A percentile compares a stretch with the other conserved stretches of the same genome.
These are phyloP conservation scores for Phialocephala subalpina DNA, from an alignment of 2,329 filamentous ascomycete species.

Conservation along the genomic window DNA sequence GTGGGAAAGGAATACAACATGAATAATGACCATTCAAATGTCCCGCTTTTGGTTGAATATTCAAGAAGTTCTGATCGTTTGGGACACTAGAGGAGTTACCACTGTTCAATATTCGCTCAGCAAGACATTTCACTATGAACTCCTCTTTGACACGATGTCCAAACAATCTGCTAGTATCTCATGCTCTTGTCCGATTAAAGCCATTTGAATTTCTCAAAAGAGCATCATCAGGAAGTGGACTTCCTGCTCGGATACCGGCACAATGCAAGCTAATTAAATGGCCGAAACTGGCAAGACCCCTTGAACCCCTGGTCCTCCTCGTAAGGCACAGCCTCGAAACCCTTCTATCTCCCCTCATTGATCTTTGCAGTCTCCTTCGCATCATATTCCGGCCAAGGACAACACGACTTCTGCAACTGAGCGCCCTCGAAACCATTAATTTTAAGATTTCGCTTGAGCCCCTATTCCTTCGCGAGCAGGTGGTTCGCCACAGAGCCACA, in stretches of 20 bases:
- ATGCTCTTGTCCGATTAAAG: too few relatives aligned
- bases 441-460: conserved; percentile 1
- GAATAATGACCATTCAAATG: not conserved
- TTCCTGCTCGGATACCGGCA: not conserved
- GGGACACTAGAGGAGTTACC: not conserved
- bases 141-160: too few relatives aligned
- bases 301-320: not conserved
- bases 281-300: not conserved
- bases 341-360: not conserved
- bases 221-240: not conserved
- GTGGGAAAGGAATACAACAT: not conserved
- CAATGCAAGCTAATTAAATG: not conserved
- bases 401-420: too few relatives aligned
- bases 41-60: not conserved
- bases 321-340: not conserved
- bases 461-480: not conserved
- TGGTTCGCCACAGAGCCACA: not conserved
- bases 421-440: too few relatives aligned
- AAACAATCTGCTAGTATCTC: not conserved
- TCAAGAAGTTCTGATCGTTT: not conserved
- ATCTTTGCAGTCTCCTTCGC: not conserved
- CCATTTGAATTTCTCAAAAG: not conserved
- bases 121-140: too few relatives aligned
- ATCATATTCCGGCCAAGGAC: not conserved
- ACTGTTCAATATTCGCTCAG: not conserved